phyloP scores from a whole-genome alignment of 2,329 filamentous ascomycete genomes.

The Scedosporium apiospermum region DNA sequence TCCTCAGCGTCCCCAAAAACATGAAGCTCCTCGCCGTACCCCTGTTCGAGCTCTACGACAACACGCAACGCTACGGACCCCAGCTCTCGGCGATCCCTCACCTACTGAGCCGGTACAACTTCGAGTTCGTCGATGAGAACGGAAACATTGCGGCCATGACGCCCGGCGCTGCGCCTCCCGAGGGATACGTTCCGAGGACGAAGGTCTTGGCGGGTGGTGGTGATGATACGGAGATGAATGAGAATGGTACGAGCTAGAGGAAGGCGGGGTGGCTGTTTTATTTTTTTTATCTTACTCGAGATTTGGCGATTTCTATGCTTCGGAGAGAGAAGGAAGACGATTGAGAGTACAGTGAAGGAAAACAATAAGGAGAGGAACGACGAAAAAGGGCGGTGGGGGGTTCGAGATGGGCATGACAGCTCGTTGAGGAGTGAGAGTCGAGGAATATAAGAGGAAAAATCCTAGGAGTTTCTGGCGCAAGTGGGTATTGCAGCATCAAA shows the following conservation, averaged over 20 bases:
- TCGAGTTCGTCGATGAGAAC: slow-evolving; percentile 92
- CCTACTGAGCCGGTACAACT: slow-evolving; percentile 88
- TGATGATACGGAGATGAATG: slow-evolving; percentile 49
- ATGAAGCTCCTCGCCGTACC: slow-evolving; percentile 98
- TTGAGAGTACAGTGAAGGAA: neutral
- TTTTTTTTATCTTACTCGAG: neutral
- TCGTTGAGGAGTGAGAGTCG: neutral
- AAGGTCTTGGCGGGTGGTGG: slow-evolving; percentile 55
- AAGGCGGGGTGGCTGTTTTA: neutral
- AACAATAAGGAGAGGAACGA: neutral
- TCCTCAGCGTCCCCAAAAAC: slow-evolving; percentile 95
- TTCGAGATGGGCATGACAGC: no score
- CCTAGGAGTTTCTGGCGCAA: neutral
- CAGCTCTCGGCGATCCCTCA: slow-evolving; percentile 96
- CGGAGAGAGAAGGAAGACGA: neutral
- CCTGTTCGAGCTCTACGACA: slow-evolving; percentile 96
- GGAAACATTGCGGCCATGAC: slow-evolving; percentile 80
- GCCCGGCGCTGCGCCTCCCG: slow-evolving; percentile 51
- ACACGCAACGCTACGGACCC: slow-evolving; percentile 87
- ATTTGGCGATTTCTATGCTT: neutral
- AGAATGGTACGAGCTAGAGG: slow-evolving; percentile 26
- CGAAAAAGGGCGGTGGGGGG: neutral
- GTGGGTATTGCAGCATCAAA: neutral
- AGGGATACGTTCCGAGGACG: slow-evolving; percentile 51
- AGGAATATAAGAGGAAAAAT: neutral